Base-by-base conservation (phyloP, 495 filamentous ascomycete species). In the Eremomyces bilateralis region DNA sequence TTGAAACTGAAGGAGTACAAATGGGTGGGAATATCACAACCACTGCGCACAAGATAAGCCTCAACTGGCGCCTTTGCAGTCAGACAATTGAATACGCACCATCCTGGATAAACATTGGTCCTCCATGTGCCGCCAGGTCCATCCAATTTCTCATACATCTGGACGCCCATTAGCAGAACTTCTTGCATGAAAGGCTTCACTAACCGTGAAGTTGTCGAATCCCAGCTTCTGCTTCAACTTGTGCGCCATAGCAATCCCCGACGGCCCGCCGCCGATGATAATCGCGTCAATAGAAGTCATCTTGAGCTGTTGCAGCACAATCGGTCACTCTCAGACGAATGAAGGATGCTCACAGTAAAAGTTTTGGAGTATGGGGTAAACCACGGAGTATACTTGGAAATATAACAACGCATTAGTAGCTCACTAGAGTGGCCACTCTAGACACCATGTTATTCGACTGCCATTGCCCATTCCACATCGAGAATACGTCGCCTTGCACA, bases 1-100 rank as follows among this genome's bases (percentile, higher is more conserved):
- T 53, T 44, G 35, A 53, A 53, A 20, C 38, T 43, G 42, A 53
- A 53, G 4, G 45, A 48, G 25, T 53, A 53, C 4, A 53, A 38
- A 38, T 46, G 43, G 4, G 45, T 32, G 5, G 42, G 45, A 13
- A 53, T 20, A 35, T 53, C 50, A 24, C 45, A 50, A 11, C 48
- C 48, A 10, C 42, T 41, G 24, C 8, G 13, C 8, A 27, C 13
- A 27, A 8, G 6, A 6, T 27, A 6, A 27, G 24, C 24, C 6
- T 6, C 6, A 8, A 13, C 24, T 27, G 8, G 24, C 13, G 24
- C 24, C 13, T 27, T 27, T 27, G 24, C 8, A 6, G 13, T 8
- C 13, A 13, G 6, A 6, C 8, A 13, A 13, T 8, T 27, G 8
- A 6, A 27, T 27, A 8, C 24, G 6, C 24, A 27, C 24, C 24